Base-by-base conservation (phyloP, 106 monocot species). In the Acorus gramineus region DNA sequence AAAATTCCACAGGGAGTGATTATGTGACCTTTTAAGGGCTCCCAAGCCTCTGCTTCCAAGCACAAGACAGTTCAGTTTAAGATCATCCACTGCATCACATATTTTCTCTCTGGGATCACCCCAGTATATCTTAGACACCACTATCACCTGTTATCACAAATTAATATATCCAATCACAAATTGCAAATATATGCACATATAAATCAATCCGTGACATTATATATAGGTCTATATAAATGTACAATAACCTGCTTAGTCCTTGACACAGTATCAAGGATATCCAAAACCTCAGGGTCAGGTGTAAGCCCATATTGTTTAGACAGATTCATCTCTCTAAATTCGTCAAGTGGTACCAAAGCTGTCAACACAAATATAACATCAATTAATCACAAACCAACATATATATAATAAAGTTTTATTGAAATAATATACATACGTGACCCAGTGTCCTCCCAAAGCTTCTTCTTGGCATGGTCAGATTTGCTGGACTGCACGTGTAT, bases 91-190 rank as follows among this genome's bases (percentile, higher is more conserved):
- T 4, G 84, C 79, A 57, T 73, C 73, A 47, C 76, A 76, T n/a
- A 80, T 68, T 53, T 80, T 84, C 69, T 79, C 84, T 56, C 79
- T 80, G 49, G 84, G 60, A 69, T 84, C 84, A 11, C 84, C 80
- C 80, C 80, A 84, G 42, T 84, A 84, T 8, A 84, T 50, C 69
- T 84, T 84, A 14, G 73, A 59, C 7, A 77, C 14, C 59, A 80
- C 80, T 5, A 14, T 62, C 51, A 76, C 69, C 76, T 76, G 53
- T 9, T 44, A 7, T 44, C 43, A 53, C 52, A 65, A 12, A 9
- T 28, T 28, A 28, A 28, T 28, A 28, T 28, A 28, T 28, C 28
- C 28, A 28, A 1, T 28, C 28, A 28, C 28, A 28, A 28, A 28
- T 28, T 28, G 28, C 28, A 28, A 28, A 28, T n/a, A n/a, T n/a